phyloP scores from a whole-genome alignment of 169 alveolate genomes.

The Nephromyces sp. region DNA sequence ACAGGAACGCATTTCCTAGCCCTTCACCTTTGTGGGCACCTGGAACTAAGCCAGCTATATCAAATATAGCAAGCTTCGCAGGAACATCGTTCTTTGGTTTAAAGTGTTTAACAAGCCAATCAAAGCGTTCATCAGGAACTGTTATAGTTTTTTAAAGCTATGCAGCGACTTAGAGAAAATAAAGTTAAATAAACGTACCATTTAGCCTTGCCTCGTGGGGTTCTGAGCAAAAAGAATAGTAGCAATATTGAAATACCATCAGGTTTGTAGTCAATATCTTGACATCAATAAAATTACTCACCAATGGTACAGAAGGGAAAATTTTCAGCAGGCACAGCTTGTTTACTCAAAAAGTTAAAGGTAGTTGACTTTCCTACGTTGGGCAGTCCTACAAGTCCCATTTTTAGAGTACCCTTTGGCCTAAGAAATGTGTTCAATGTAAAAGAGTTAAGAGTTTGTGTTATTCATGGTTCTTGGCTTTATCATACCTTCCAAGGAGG shows the following conservation, averaged over 20 bases:
- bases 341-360: constrained; percentile 89
- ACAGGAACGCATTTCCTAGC: constrained; percentile 94
- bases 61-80: constrained; percentile 89
- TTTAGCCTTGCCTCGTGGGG: not conserved
- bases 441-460: too few relatives aligned
- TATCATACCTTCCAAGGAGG: too few relatives aligned
- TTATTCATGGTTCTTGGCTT: too few relatives aligned
- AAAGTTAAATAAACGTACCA: too few relatives aligned
- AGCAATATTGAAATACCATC: too few relatives aligned
- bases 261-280: not conserved
- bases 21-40: constrained; percentile 99
- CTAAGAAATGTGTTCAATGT: constrained; percentile 36
- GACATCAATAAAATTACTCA: not conserved
- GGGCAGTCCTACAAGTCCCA: constrained; percentile 99
- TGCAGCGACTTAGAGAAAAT: too few relatives aligned
- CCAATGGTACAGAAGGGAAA: constrained; percentile 89
- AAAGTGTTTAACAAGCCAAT: constrained; percentile 80
- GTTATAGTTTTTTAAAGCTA: too few relatives aligned
- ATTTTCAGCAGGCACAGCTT: constrained; percentile 92
- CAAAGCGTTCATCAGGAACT: constrained; percentile 88
- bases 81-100: constrained; percentile 89
- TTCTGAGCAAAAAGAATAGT: too few relatives aligned
- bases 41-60: constrained; percentile 97
- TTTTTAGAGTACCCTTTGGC: constrained; percentile 78
- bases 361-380: constrained; percentile 81